These are phyloP conservation scores for Leccinum pellstonianum DNA, from an alignment of 768 basidiomycete genomes.

Conservation along the genomic window DNA sequence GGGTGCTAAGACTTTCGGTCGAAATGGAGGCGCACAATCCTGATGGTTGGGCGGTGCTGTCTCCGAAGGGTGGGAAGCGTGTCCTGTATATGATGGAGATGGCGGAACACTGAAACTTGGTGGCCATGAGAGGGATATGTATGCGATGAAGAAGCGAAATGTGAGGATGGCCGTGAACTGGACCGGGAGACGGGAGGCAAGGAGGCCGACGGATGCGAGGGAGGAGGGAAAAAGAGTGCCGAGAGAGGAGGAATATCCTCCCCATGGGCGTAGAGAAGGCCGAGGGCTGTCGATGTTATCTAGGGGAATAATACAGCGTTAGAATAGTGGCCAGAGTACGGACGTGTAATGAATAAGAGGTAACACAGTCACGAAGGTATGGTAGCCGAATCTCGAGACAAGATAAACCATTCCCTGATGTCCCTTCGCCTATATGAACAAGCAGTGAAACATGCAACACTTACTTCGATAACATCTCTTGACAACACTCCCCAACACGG, in stretches of 20 bases:
- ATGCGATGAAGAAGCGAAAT: conserved; percentile 18
- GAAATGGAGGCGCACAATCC: conserved; percentile 17
- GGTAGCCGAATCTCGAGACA: conserved; percentile 43
- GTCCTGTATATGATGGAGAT: conserved; percentile 9
- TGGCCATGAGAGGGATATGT: conserved; percentile 6
- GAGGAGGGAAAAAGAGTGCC: conserved; percentile 17
- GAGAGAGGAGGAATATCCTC: conserved; percentile 24
- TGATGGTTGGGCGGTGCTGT: neutral
- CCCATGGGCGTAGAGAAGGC: conserved; percentile 28
- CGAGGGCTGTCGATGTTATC: conserved; percentile 32
- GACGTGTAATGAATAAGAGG: neutral
- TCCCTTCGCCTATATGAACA: conserved; percentile 1
- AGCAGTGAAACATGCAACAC: conserved; percentile 10
- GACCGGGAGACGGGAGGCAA: conserved; percentile 24
- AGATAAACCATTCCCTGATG: conserved; percentile 41
- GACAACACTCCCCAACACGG: conserved; percentile 35
- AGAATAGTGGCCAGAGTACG: conserved; percentile 16
- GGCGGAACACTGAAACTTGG: conserved; percentile 4
- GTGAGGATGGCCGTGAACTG: conserved; percentile 24
- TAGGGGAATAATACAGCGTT: conserved; percentile 8
- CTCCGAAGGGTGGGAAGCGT: conserved; percentile 12
- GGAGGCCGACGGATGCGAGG: conserved; percentile 2
- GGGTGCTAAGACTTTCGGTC: conserved; percentile 18
- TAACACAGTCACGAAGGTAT: neutral
- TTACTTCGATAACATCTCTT: conserved; percentile 48